These are phyloP conservation scores for Myriosclerotinia duriaeana DNA, from an alignment of 2,329 filamentous ascomycete species.

Conservation along the genomic window DNA sequence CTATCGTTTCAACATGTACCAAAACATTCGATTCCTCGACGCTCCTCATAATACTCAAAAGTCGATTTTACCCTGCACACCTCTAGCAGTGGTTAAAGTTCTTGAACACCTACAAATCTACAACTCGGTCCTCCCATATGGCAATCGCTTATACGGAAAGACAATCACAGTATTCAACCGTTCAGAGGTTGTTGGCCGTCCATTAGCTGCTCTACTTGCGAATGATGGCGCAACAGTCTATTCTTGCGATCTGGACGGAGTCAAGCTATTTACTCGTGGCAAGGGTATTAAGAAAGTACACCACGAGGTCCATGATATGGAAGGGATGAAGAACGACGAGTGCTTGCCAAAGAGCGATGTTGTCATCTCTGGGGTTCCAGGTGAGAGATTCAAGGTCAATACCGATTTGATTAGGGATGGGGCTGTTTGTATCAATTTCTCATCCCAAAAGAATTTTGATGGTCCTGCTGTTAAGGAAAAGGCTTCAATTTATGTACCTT, in stretches of 20 bases:
- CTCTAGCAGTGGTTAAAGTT: slow-evolving; percentile 94
- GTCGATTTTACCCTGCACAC: slow-evolving; percentile 92
- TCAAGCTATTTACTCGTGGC: slow-evolving; percentile 89
- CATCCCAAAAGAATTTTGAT: slow-evolving; percentile 90
- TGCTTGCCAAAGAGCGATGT: slow-evolving; percentile 88
- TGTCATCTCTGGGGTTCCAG: slow-evolving; percentile 88
- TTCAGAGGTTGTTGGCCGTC: slow-evolving; percentile 91
- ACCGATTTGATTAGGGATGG: slow-evolving; percentile 80
- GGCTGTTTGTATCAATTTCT: slow-evolving; percentile 98
- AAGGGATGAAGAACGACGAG: slow-evolving; percentile 75
- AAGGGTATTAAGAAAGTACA: slow-evolving; percentile 80
- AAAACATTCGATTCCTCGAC: slow-evolving; percentile 95
- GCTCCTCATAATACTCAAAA: slow-evolving; percentile 74
- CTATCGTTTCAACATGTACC: slow-evolving; percentile 99
- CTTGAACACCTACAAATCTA: slow-evolving; percentile 95
- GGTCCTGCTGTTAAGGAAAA: slow-evolving; percentile 85
- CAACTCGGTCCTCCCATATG: slow-evolving; percentile 89
- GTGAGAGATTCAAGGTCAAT: slow-evolving; percentile 85
- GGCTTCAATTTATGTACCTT: slow-evolving; percentile 94
- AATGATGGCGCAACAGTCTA: slow-evolving; percentile 97
- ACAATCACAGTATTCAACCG: slow-evolving; percentile 96
- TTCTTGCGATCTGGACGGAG: slow-evolving; percentile 86
- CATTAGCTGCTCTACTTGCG: slow-evolving; percentile 85
- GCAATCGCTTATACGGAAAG: slow-evolving; percentile 88
- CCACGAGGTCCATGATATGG: slow-evolving; percentile 77